These are phyloP conservation scores for Cenchrus americanus DNA, from an alignment of 176 grass and related monocot genomes.

Conservation along the genomic window DNA sequence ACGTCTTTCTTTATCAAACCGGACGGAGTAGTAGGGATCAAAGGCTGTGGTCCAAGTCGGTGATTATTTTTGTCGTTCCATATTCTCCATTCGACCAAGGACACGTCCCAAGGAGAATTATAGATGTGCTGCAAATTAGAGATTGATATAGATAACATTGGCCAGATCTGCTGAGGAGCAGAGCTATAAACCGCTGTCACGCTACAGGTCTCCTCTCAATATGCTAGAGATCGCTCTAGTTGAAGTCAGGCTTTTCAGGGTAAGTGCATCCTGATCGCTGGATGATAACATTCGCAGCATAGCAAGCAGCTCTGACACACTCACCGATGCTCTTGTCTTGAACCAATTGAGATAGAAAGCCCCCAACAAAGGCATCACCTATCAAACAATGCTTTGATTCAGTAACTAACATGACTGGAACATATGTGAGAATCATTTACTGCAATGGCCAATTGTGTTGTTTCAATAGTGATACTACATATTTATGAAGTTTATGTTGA, in stretches of 20 bases:
- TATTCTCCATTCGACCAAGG: too few relatives aligned
- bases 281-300: conserved; percentile 76
- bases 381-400: neutral
- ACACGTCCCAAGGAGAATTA: too few relatives aligned
- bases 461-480: neutral
- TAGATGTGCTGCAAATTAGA: too few relatives aligned
- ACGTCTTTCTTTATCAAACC: too few relatives aligned
- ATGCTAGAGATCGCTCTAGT: conserved; percentile 35
- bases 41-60: too few relatives aligned
- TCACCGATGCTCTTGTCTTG: conserved; percentile 68
- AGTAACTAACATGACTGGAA: neutral
- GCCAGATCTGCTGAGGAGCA: too few relatives aligned
- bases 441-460: neutral
- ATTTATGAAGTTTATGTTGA: neutral
- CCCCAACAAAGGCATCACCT: conserved; percentile 89
- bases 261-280: conserved; percentile 80
- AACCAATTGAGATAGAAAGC: conserved; percentile 74
- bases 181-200: too few relatives aligned
- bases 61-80: too few relatives aligned
- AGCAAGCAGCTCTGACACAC: conserved; percentile 65
- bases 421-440: neutral
- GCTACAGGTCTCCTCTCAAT: too few relatives aligned
- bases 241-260: conserved; percentile 74
- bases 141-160: too few relatives aligned
- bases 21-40: too few relatives aligned